phyloP scores from a whole-genome alignment of 176 grass and related monocot species.

The Oryza rufipogon region DNA sequence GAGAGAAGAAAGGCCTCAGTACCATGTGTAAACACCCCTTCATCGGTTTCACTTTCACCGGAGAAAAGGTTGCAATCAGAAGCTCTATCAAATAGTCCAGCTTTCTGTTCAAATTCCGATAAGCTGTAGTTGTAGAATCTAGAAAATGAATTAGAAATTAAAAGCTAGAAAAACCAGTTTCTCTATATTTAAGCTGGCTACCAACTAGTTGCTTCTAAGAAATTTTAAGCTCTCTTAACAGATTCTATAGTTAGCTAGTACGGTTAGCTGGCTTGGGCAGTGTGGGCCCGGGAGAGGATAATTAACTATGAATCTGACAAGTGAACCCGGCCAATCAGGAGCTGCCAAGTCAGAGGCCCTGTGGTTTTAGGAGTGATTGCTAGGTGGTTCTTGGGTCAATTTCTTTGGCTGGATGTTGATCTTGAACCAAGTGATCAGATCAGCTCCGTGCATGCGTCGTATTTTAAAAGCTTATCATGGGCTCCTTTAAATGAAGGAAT shows the following conservation, averaged over 20 bases:
- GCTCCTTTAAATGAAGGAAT: not conserved
- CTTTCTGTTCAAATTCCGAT: rapidly evolving
- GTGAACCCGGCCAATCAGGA: not conserved
- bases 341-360: not conserved
- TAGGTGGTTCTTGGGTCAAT: not conserved
- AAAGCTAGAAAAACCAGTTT: too few relatives aligned
- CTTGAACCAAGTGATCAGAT: not conserved
- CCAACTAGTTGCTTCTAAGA: too few relatives aligned
- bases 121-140: too few relatives aligned
- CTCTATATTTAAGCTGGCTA: too few relatives aligned
- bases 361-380: not conserved
- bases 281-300: not conserved
- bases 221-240: too few relatives aligned
- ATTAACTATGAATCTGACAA: not conserved
- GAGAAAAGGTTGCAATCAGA: not conserved
- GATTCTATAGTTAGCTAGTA: not conserved
- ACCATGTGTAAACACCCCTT: not conserved
- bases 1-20: not conserved
- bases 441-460: not conserved
- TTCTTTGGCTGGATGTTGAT: not conserved
- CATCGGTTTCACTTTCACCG: not conserved
- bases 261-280: not conserved
- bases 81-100: too few relatives aligned
- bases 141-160: too few relatives aligned
- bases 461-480: not conserved